phyloP scores from a whole-genome alignment of 768 basidiomycete genomes.

The Lepiota brunneoincarnata region DNA sequence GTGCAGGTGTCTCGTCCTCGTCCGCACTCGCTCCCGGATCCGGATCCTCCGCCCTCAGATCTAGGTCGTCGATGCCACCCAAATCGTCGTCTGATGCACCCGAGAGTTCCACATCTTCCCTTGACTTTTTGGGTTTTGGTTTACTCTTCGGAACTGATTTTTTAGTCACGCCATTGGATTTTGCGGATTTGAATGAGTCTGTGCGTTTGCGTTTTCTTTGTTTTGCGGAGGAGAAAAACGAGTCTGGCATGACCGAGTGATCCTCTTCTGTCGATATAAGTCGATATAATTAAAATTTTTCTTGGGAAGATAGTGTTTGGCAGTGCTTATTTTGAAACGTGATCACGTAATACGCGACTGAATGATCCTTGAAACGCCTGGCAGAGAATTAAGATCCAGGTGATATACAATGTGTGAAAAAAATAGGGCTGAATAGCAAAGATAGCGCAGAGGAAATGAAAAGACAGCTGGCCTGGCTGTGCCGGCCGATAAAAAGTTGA shows the following conservation, averaged over 20 bases:
- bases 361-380: too few species aligned
- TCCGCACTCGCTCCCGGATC: slow-evolving; percentile 68
- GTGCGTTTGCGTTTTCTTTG: slow-evolving; percentile 61
- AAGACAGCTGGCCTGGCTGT: too few species aligned
- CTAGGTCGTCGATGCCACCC: slow-evolving; percentile 68
- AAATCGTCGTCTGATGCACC: slow-evolving; percentile 49
- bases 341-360: too few species aligned
- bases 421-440: too few species aligned
- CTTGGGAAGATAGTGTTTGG: slow-evolving; percentile 12
- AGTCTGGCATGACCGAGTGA: slow-evolving; percentile 61
- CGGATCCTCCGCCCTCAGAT: slow-evolving; percentile 51
- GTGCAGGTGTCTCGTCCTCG: slow-evolving; percentile 86
- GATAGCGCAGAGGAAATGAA: too few species aligned
- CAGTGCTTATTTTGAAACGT: neutral
- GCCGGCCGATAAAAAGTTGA: too few species aligned
- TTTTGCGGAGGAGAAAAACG: slow-evolving; percentile 71
- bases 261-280: too few species aligned
- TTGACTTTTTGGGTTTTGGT: slow-evolving; percentile 25
- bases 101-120: slow-evolving; percentile 66
- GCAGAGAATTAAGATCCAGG: too few species aligned
- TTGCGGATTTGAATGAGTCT: slow-evolving; percentile 21
- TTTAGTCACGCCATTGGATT: slow-evolving; percentile 9
- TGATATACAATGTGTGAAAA: too few species aligned
- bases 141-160: slow-evolving; percentile 16
- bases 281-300: neutral